A percentile compares a stretch with the other conserved stretches of the same genome.
These are phyloP conservation scores for Picochlorum sp. DNA, from an alignment of 139 green algal genomes.

Conservation along the genomic window DNA sequence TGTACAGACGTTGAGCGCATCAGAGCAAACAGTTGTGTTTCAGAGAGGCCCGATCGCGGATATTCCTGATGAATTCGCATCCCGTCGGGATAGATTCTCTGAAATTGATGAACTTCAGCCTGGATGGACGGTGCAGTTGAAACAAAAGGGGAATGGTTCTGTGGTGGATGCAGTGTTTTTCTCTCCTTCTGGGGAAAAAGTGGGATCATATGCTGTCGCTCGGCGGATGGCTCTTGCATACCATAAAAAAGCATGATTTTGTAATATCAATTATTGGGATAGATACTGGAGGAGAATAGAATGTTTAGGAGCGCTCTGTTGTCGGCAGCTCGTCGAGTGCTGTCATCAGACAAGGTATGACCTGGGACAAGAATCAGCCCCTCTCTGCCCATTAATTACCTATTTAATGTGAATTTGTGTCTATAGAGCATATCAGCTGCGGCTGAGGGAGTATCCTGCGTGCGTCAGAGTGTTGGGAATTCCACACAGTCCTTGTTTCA, in stretches of 20 bases:
- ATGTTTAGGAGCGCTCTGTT: too few species aligned
- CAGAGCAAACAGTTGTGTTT: not conserved
- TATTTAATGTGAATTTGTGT: too few species aligned
- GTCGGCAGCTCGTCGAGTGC: too few species aligned
- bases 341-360: too few species aligned
- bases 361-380: too few species aligned
- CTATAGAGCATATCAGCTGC: too few species aligned
- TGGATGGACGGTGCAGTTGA: constrained; percentile 77
- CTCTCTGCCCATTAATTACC: too few species aligned
- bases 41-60: constrained; percentile 41
- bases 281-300: too few species aligned
- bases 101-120: constrained; percentile 76
- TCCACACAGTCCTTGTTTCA: not conserved
- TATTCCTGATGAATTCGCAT: constrained; percentile 66
- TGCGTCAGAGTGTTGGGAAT: too few species aligned
- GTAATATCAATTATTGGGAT: not conserved
- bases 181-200: constrained; percentile 47
- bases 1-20: not conserved
- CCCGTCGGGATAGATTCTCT: constrained; percentile 67
- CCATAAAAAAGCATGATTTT: constrained; percentile 30
- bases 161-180: constrained; percentile 77
- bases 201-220: constrained; percentile 63
- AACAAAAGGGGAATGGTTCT: constrained; percentile 33
- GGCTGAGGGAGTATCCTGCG: too few species aligned
- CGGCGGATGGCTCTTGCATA: constrained; percentile 55